Evolutionary conservation across 179 eudicot genomes (phyloP), one percentile per base, ranked within the genome.

Genomic region (Spergularia azorica): DNA sequence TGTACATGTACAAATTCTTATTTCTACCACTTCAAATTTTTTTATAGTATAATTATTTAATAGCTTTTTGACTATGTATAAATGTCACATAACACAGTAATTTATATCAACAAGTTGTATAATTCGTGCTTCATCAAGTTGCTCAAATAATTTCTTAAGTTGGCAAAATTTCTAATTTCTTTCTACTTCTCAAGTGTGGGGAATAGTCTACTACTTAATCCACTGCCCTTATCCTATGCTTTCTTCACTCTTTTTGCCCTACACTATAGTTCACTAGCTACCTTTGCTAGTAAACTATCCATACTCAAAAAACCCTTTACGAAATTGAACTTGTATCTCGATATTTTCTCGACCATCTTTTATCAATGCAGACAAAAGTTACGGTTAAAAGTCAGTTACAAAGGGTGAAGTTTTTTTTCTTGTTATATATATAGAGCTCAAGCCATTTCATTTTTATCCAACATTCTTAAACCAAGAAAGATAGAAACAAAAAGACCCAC

Each of bases 81-180:
- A 50, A 67, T 66, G 57, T 52, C 72, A 46, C 46, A 50, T 51
- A 50, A 6, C 21, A 10, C 2, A 41, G 55, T 17, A 52, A 14
- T 14, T 32, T 14, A 3, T 16, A 2, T 58, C 43, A 48, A 57
- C 82, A 74, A 75, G 71, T 75, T 70, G 79, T 61, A 74, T 70
- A 48, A 39, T 69, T 79, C 74, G 54, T 74, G 73, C 76, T 77
- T 39, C 79, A 65, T 39, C 79, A 65, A 82, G 61, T 82, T 79
- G 85, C 70, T 82, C 82, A 75, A 69, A 78, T 70, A 56, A 18
- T 64, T 62, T n/a, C 64, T 10, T n/a, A 16, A 50, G 17, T 52
- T 54, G 2, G 65, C 76, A 66, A 71, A 51, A 13, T 48, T 57
- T 75, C 77, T 17, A 15, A 62, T 17, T 43, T 57, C 70, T 56